These are phyloP conservation scores for Penicillium cinerascens DNA, from an alignment of 495 filamentous ascomycete species.

Conservation along the genomic window DNA sequence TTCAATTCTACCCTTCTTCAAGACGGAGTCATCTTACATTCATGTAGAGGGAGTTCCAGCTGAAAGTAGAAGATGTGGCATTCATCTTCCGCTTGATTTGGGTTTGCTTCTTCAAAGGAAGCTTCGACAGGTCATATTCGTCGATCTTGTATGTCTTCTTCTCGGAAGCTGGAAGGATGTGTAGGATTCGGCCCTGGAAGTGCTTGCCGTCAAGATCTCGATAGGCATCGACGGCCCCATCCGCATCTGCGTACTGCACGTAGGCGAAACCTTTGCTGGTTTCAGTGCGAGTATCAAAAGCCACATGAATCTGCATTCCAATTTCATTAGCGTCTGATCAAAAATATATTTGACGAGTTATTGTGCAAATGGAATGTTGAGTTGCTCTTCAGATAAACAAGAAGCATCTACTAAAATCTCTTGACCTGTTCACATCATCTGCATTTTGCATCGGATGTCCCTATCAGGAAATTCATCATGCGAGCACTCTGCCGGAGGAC, in stretches of 20 bases:
- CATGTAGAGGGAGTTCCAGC: conserved; percentile 98
- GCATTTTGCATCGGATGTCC: conserved; percentile 90
- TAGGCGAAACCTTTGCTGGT: conserved; percentile 85
- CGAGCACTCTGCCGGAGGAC: conserved; percentile 31
- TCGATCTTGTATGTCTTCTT: conserved; percentile 81
- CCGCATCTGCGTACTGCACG: conserved; percentile 66
- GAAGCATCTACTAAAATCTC: conserved; percentile 80
- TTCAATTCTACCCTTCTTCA: neutral
- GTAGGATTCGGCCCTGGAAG: conserved; percentile 88
- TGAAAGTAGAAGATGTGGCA: conserved; percentile 73
- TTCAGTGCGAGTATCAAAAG: conserved; percentile 60
- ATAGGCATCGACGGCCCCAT: conserved; percentile 73
- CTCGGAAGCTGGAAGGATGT: conserved; percentile 75
- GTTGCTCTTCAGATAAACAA: conserved; percentile 53
- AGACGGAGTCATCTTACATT: conserved; percentile 55
- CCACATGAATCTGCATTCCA: conserved; percentile 70
- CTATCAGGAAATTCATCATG: conserved; percentile 98
- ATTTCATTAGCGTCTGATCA: conserved; percentile 39
- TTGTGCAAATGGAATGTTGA: conserved; percentile 34
- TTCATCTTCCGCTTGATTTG: conserved; percentile 78
- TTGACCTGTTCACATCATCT: conserved; percentile 61
- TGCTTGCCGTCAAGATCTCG: conserved; percentile 69
- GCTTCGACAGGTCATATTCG: conserved; percentile 79
- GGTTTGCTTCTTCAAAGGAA: conserved; percentile 92
- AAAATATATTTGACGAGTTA: conserved; percentile 24